phyloP scores from a whole-genome alignment of 1,139 yeast species.

The Pichia sp. region DNA sequence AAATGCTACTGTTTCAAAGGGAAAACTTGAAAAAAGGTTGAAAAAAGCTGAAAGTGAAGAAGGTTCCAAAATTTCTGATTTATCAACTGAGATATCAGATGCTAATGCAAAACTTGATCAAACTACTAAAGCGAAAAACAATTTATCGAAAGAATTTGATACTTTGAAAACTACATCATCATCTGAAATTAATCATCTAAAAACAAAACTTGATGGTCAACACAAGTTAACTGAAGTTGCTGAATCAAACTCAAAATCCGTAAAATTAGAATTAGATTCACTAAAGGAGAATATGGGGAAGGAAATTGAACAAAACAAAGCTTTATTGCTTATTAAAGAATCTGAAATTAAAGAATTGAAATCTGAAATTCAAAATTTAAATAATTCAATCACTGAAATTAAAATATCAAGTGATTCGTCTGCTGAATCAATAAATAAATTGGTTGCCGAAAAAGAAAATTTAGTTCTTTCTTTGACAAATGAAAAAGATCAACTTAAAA shows the following conservation, averaged over 20 bases:
- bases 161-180: not conserved
- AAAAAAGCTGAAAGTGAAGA: not conserved
- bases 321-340: not conserved
- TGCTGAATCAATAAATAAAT: not conserved
- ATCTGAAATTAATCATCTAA: not conserved
- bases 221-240: not conserved
- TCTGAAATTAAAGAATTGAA: not conserved
- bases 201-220: conserved; percentile 4
- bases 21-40: not conserved
- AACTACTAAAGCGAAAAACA: not conserved
- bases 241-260: not conserved
- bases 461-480: not conserved
- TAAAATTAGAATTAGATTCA: not conserved
- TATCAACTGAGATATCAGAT: not conserved
- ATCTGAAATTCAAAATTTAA: not conserved
- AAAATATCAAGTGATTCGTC: not conserved
- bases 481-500: not conserved
- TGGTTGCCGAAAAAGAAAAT: not conserved
- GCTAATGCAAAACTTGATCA: not conserved
- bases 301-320: not conserved
- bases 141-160: not conserved
- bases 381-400: not conserved
- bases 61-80: not conserved
- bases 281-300: not conserved
- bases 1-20: not conserved